phyloP scores from a whole-genome alignment of 73 alveolate genomes.

The Stentor roeselii region DNA sequence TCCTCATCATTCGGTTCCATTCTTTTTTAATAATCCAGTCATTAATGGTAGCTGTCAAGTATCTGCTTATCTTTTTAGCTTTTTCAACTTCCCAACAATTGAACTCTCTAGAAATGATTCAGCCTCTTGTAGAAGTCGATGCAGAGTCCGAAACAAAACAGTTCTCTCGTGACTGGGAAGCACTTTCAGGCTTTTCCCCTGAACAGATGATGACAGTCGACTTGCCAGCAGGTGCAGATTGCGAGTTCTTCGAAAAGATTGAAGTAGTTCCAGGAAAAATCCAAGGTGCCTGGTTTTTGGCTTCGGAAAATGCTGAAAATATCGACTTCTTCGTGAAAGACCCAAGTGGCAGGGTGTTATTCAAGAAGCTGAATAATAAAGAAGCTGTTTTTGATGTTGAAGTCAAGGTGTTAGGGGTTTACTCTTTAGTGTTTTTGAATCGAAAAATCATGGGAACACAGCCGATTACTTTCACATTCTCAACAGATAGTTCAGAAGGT shows the following conservation, averaged over 20 bases:
- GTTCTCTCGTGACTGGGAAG: no score
- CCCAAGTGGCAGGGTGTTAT: neutral
- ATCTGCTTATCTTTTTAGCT: no score
- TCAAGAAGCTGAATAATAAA: neutral
- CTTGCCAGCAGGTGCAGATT: slow-evolving; percentile 23
- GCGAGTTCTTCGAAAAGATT: slow-evolving; percentile 10
- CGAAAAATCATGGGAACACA: neutral
- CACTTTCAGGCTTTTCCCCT: slow-evolving; percentile 22
- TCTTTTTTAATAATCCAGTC: no score
- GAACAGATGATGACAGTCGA: slow-evolving; percentile 19
- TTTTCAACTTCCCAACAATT: no score
- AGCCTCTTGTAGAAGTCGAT: no score
- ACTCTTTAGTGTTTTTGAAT: neutral
- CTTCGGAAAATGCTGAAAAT: neutral
- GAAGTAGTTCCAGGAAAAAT: slow-evolving; percentile 10
- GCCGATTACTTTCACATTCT: slow-evolving; percentile 3
- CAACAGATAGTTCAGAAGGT: slow-evolving; percentile 16
- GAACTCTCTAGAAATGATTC: no score
- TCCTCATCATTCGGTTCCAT: neutral
- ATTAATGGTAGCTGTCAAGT: no score
- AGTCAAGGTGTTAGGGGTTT: slow-evolving; percentile 12
- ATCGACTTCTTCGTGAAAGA: slow-evolving; percentile 7
- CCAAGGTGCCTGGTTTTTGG: slow-evolving; percentile 26
- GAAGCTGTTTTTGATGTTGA: slow-evolving; percentile 22
- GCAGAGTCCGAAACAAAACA: no score